A percentile compares a stretch with the other conserved stretches of the same genome.
Conservation (phyloP, 2,329 filamentous ascomycete species). For the Ceratocystis papillata region DNA sequence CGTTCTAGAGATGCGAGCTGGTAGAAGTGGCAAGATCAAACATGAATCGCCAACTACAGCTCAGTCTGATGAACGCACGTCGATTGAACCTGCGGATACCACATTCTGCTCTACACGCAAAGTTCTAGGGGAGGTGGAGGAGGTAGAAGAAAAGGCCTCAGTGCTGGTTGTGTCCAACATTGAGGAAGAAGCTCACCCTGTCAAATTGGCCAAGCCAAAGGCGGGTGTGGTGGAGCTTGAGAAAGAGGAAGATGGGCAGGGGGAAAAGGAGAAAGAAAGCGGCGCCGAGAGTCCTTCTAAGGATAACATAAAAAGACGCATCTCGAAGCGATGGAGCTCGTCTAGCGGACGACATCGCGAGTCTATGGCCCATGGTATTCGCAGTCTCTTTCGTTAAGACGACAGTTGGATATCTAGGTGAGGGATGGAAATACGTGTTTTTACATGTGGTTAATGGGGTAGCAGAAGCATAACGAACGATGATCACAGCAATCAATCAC, state of each 20-base stretch:
- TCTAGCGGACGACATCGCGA: conserved; percentile 22
- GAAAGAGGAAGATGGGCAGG: not conserved
- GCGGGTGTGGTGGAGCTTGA: not conserved
- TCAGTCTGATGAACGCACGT: not conserved
- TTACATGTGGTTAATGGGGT: not conserved
- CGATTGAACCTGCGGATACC: not conserved
- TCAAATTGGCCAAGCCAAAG: not conserved
- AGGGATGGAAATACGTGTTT: no score
- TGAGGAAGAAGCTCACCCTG: not conserved
- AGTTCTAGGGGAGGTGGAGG: conserved; percentile 15
- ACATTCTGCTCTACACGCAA: conserved; percentile 13
- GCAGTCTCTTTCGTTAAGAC: conserved; percentile 21
- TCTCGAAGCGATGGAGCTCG: conserved; percentile 22
- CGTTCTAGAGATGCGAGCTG: conserved; percentile 19
- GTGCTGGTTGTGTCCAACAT: not conserved
- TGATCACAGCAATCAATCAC: not conserved
- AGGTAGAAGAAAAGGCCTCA: conserved; percentile 15
- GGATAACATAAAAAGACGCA: conserved; percentile 11
- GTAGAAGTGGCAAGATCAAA: conserved; percentile 11
- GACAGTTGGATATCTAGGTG: not conserved
- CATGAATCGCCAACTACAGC: not conserved
- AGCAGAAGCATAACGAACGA: not conserved
- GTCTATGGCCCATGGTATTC: conserved; percentile 21
- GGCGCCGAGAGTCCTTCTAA: conserved; percentile 3
- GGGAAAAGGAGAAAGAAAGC: not conserved